Base-by-base conservation (phyloP, 352 stramenopile genomes). In the Phytophthora constricta region DNA sequence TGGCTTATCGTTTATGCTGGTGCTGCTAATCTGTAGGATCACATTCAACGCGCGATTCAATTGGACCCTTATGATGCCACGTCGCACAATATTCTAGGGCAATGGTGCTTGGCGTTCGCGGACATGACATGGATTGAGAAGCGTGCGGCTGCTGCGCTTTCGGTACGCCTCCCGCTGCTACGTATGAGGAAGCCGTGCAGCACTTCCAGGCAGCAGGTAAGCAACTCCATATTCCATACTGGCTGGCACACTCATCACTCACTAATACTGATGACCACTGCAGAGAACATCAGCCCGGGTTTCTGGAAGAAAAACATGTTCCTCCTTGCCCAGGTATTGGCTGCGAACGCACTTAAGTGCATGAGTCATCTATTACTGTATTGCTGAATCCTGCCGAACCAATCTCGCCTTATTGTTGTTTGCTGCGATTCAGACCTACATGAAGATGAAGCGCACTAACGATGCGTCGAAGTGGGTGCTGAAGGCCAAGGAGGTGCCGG, bases 281-380 rank as follows among this genome's bases (percentile, higher is more conserved):
- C 25, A 89, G 86, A 93, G 59, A 64, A 69, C 17, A 72, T 91
- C 23, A 89, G 77, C 23, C 86, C 86, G 4, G 80, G 80, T 1
- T 88, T 83, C 46, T 93, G 86, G 86, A 93, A 93, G 72, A 90
- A 90, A 58, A 93, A 93, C 39, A 59, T 69, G 43, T 90, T 85
- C 57, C 56, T 93, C 26, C 52, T 93, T 13, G 86, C 77, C 0
- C 68, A 84, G 77, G 77, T 86, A 68, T 14, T 42, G 51, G 9
- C 25, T 53, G 4, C 33, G 10, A 16, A 17, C 45, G 20, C 27
- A 41, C 14, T 41, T 59, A n/a, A n/a, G n/a, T n/a, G n/a, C n/a
- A n/a, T n/a, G n/a, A n/a, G n/a, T n/a, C n/a, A n/a, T n/a, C n/a
- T n/a, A n/a, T n/a, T n/a, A n/a, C n/a, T n/a, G n/a, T n/a, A n/a